These are phyloP conservation scores for Lipomyces sp. DNA, from an alignment of 805 yeast species.

Conservation along the genomic window DNA sequence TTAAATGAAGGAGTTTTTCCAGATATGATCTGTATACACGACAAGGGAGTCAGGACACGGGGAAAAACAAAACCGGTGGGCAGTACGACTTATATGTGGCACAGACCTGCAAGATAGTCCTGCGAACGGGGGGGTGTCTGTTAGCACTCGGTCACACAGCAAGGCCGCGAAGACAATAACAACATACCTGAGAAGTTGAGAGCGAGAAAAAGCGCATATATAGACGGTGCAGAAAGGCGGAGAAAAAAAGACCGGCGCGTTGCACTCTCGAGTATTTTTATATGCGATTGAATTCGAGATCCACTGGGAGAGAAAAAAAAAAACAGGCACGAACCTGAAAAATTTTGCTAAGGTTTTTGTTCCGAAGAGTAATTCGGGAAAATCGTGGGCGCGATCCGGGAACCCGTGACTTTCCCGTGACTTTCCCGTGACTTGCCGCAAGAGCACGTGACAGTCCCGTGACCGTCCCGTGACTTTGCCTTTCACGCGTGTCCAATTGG, in stretches of 20 bases:
- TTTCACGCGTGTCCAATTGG: too few species aligned
- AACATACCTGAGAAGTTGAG: conserved; percentile 29
- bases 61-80: background rate
- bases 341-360: background rate
- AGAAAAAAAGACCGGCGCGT: background rate
- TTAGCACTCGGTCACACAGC: conserved; percentile 1
- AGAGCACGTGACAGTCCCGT: too few species aligned
- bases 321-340: background rate
- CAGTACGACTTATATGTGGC: background rate
- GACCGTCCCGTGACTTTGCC: too few species aligned
- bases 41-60: background rate
- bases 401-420: too few species aligned
- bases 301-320: conserved; percentile 2
- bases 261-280: too few species aligned
- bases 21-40: conserved; percentile 20
- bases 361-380: too few species aligned
- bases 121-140: conserved; percentile 1
- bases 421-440: background rate
- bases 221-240: background rate
- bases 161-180: background rate
- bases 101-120: conserved; percentile 29
- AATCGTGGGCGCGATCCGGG: too few species aligned
- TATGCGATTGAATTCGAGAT: background rate
- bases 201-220: conserved; percentile 23
- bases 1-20: conserved; percentile 20